phyloP scores from a whole-genome alignment of 176 grass and related monocot genomes.

The Areca catechu region DNA sequence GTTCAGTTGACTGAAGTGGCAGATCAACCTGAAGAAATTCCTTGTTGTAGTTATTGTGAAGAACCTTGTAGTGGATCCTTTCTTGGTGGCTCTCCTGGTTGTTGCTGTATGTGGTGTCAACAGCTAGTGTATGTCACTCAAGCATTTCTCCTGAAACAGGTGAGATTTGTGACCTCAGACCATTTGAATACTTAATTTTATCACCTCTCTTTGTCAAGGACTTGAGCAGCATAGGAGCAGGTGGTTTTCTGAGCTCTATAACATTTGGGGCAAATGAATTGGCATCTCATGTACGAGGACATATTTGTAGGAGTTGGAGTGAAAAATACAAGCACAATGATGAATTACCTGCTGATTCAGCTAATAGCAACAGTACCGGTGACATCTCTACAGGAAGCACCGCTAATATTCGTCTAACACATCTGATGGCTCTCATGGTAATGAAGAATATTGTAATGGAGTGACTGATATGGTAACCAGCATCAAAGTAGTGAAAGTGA shows the following conservation, averaged over 20 bases:
- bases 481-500: slow-evolving; percentile 33
- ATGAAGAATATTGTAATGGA: slow-evolving; percentile 26
- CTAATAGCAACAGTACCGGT: slow-evolving; percentile 21
- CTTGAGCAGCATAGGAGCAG: neutral
- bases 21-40: slow-evolving; percentile 15
- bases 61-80: slow-evolving; percentile 22
- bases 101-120: slow-evolving; percentile 26
- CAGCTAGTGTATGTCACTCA: slow-evolving; percentile 12
- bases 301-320: slow-evolving; percentile 1
- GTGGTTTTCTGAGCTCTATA: slow-evolving; percentile 9
- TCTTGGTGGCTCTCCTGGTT: slow-evolving; percentile 17
- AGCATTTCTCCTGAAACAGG: slow-evolving; percentile 14
- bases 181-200: slow-evolving; percentile 14
- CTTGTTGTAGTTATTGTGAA: slow-evolving; percentile 27
- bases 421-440: slow-evolving; percentile 15
- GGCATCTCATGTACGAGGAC: slow-evolving; percentile 18
- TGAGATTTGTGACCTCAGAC: slow-evolving; percentile 19
- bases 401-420: neutral
- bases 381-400: slow-evolving; percentile 35
- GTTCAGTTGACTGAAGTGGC: slow-evolving; percentile 12
- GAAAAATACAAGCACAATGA: slow-evolving; percentile 9
- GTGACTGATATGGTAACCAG: slow-evolving; percentile 11
- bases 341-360: slow-evolving; percentile 28
- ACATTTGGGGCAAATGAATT: slow-evolving; percentile 26
- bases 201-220: slow-evolving; percentile 19